Percentiles rank a stretch among this genome's conserved stretches.
Conservation (phyloP, 2,329 filamentous ascomycete species). For the Tolypocladium amazonense region DNA sequence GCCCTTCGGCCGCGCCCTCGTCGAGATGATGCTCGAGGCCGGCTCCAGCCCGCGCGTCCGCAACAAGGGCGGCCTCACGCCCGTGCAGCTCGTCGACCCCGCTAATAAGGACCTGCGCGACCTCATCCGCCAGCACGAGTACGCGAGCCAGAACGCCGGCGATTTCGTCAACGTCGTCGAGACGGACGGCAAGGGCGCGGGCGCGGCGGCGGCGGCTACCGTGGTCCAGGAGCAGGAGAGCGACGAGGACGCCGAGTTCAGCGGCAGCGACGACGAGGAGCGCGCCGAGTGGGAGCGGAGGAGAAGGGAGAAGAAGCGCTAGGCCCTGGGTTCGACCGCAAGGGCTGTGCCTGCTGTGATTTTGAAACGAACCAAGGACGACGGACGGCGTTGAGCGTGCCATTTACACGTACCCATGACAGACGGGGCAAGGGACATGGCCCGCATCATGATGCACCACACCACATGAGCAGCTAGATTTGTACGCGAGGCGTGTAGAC, state of each 20-base stretch:
- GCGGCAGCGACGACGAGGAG: conserved; percentile 54
- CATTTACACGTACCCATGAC: conserved; percentile 1
- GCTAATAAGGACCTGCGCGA: conserved; percentile 50
- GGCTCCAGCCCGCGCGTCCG: conserved; percentile 47
- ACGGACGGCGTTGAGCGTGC: conserved; percentile 3
- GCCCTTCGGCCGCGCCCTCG: conserved; percentile 53
- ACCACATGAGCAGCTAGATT: background rate
- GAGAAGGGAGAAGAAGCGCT: conserved; percentile 29
- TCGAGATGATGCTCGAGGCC: conserved; percentile 75
- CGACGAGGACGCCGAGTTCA: conserved; percentile 45
- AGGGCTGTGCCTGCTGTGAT: background rate
- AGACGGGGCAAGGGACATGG: background rate
- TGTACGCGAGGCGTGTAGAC: background rate
- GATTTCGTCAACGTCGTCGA: conserved; percentile 39
- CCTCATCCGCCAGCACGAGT: conserved; percentile 61
- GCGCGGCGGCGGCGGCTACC: conserved; percentile 7
- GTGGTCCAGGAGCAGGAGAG: conserved; percentile 10
- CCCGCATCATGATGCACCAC: background rate
- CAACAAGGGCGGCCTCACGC: conserved; percentile 65
- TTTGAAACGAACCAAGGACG: background rate
- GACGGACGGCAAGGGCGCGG: conserved; percentile 6
- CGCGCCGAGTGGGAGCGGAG: conserved; percentile 49
- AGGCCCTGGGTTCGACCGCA: conserved; percentile 5
- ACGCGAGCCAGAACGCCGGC: conserved; percentile 45
- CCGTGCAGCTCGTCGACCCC: conserved; percentile 64